Evolutionary conservation across 1,139 yeast species (phyloP).

Genomic region (Pneumocystis oryctolagi): DNA sequence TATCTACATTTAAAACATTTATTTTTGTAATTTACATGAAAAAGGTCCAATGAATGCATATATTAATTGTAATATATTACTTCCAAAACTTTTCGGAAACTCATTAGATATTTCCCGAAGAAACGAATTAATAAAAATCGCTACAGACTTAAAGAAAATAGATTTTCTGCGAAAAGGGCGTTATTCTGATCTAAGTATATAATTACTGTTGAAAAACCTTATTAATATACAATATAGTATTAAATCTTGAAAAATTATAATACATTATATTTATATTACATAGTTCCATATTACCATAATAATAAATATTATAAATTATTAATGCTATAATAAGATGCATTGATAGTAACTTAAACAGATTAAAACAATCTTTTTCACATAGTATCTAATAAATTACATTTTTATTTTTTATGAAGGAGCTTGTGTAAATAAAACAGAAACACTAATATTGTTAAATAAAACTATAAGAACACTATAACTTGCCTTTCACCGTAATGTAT

Average conservation of each 20-base stretch:
- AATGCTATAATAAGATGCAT: not conserved
- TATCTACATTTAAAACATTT: not conserved
- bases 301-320: not conserved
- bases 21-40: not conserved
- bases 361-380: not conserved
- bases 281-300: not conserved
- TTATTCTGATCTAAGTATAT: constrained; percentile 30
- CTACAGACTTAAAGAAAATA: constrained; percentile 35
- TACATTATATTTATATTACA: not conserved
- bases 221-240: not conserved
- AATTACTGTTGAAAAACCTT: not conserved
- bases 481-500: constrained; percentile 87
- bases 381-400: not conserved
- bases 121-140: constrained; percentile 17
- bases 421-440: constrained; percentile 74
- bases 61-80: constrained; percentile 17
- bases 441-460: constrained; percentile 19
- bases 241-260: not conserved
- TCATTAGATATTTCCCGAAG: constrained; percentile 15
- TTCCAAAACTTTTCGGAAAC: constrained; percentile 18
- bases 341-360: not conserved
- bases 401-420: constrained; percentile 31
- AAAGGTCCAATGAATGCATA: constrained; percentile 22
- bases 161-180: constrained; percentile 62
- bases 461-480: constrained; percentile 10